Evolutionary conservation across 1,284 basidiomycete species (phyloP).

Genomic region (Violaceomyces palustris): DNA sequence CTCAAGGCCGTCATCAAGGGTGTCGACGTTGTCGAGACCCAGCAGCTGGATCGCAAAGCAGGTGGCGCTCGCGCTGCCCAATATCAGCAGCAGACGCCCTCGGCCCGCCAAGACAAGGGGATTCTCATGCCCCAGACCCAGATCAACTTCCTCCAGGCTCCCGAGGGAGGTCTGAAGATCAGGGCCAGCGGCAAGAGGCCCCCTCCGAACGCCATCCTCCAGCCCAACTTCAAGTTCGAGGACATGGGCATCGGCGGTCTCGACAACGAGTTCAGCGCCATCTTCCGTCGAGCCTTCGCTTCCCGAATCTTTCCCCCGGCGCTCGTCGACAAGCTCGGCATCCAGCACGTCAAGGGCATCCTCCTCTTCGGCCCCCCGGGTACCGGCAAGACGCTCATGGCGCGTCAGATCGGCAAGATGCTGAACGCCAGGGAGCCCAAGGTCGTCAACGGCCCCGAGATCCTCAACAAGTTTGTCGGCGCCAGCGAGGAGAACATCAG

Average conservation of each 20-base stretch:
- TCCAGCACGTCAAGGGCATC: slow-evolving; percentile 97
- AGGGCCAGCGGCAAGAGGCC: slow-evolving; percentile 90
- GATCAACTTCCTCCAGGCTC: slow-evolving; percentile 79
- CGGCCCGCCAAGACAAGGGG: slow-evolving; percentile 56
- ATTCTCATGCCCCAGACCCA: slow-evolving; percentile 87
- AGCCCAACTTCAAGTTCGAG: slow-evolving; percentile 98
- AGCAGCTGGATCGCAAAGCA: slow-evolving; percentile 12
- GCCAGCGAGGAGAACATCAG: slow-evolving; percentile 98
- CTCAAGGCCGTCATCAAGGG: slow-evolving; percentile 70
- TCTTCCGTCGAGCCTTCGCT: slow-evolving; percentile 97
- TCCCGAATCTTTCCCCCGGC: slow-evolving; percentile 95
- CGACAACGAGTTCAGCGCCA: slow-evolving; percentile 88
- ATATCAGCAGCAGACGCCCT: slow-evolving; percentile 6
- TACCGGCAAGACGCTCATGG: slow-evolving; percentile 97
- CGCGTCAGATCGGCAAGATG: slow-evolving; percentile 98
- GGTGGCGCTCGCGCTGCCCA: background rate
- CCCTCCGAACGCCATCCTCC: slow-evolving; percentile 88
- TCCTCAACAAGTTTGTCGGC: slow-evolving; percentile 95
- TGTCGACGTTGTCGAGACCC: slow-evolving; percentile 62
- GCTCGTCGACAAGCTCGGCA: slow-evolving; percentile 94
- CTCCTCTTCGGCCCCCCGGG: slow-evolving; percentile 93
- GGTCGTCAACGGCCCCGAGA: slow-evolving; percentile 96
- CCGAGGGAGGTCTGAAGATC: slow-evolving; percentile 75
- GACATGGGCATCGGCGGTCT: slow-evolving; percentile 99
- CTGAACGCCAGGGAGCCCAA: slow-evolving; percentile 96